These are phyloP conservation scores for Gautieria morchelliformis DNA, from an alignment of 768 basidiomycete genomes.

Conservation along the genomic window DNA sequence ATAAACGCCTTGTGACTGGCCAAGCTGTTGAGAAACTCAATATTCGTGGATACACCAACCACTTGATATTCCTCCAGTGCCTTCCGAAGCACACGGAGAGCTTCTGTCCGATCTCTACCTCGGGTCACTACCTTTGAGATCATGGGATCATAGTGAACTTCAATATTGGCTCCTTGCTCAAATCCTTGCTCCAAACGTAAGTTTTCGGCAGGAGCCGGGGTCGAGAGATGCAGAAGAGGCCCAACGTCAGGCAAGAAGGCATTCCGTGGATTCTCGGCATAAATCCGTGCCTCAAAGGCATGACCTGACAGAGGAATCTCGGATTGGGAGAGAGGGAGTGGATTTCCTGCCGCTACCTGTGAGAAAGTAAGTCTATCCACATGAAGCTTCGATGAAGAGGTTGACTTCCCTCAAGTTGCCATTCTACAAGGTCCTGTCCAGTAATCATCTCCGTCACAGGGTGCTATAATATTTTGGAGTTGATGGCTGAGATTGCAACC, in stretches of 20 bases:
- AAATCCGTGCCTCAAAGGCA: slow-evolving; percentile 91
- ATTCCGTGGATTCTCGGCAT: slow-evolving; percentile 91
- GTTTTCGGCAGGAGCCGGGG: slow-evolving; percentile 58
- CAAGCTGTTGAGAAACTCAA: slow-evolving; percentile 75
- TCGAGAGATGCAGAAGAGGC: slow-evolving; percentile 66
- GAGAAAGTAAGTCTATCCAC: background rate
- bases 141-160: slow-evolving; percentile 87
- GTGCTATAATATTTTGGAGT: slow-evolving; percentile 29
- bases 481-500: background rate
- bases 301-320: slow-evolving; percentile 84
- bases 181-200: slow-evolving; percentile 91
- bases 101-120: slow-evolving; percentile 75
- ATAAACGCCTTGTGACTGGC: slow-evolving; percentile 74
- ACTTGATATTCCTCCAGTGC: slow-evolving; percentile 85
- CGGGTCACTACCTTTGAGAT: slow-evolving; percentile 89
- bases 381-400: background rate
- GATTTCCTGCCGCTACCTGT: slow-evolving; percentile 82
- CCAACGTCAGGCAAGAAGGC: slow-evolving; percentile 92
- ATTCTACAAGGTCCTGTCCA: slow-evolving; percentile 87
- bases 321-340: slow-evolving; percentile 66
- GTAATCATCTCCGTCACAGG: slow-evolving; percentile 95
- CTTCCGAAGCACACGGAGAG: slow-evolving; percentile 66
- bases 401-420: slow-evolving; percentile 69
- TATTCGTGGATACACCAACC: slow-evolving; percentile 84
- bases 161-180: slow-evolving; percentile 65